These are phyloP conservation scores for Talaromyces atroroseus DNA, from an alignment of 2,329 filamentous ascomycete species.

Conservation along the genomic window DNA sequence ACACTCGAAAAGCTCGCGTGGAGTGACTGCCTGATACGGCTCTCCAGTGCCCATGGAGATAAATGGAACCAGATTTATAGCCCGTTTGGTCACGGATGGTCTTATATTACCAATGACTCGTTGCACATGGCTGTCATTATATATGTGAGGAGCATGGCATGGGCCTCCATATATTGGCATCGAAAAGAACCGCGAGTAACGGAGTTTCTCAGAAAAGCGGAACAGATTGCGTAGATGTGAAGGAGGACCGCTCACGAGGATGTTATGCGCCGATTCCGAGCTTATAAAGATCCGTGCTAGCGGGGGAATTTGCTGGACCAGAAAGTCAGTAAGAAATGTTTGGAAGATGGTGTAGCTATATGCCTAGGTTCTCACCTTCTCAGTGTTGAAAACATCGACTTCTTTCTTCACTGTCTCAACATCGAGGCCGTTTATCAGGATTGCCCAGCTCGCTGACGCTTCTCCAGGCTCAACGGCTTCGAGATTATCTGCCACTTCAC, in stretches of 20 bases:
- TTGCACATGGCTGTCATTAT: neutral
- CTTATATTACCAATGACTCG: neutral
- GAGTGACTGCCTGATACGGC: neutral
- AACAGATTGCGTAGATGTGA: neutral
- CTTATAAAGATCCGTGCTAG: neutral
- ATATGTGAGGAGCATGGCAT: neutral
- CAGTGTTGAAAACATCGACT: neutral
- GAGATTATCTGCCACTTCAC: slow-evolving; percentile 1
- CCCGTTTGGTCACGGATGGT: neutral
- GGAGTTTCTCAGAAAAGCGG: neutral
- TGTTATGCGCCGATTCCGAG: neutral
- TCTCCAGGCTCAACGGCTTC: neutral
- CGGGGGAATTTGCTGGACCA: neutral
- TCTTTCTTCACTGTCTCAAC: neutral
- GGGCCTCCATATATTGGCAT: slow-evolving; percentile 1
- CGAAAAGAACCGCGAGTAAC: neutral
- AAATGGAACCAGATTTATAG: neutral
- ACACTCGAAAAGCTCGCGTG: neutral
- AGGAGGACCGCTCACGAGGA: neutral
- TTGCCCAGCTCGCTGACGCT: neutral
- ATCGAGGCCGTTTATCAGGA: neutral
- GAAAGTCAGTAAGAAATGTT: neutral
- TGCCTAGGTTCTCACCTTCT: neutral
- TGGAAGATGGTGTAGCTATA: neutral
- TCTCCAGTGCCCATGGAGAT: neutral